phyloP scores from a whole-genome alignment of 305 asterid species.

The Rubia occidens region DNA sequence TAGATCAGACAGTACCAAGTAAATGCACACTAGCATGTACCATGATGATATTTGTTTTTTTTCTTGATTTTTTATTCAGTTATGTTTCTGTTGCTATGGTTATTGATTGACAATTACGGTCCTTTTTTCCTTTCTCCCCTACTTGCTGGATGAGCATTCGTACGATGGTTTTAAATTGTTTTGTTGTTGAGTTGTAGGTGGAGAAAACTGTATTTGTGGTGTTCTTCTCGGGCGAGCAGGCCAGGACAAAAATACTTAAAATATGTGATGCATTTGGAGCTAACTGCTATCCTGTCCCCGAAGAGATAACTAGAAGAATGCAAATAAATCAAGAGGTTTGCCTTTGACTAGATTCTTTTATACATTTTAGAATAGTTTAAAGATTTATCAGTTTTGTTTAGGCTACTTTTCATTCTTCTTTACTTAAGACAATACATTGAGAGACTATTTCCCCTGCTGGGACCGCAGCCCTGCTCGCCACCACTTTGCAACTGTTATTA shows the following conservation, averaged over 20 bases:
- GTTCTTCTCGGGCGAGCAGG: slow-evolving; percentile 99
- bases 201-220: slow-evolving; percentile 88
- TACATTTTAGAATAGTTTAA: background rate
- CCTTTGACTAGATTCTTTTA: slow-evolving; percentile 15
- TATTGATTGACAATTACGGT: background rate
- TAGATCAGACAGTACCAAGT: background rate
- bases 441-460: background rate
- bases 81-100: background rate
- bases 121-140: background rate
- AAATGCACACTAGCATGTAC: background rate
- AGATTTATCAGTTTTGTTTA: background rate
- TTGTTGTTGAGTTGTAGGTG: slow-evolving; percentile 44
- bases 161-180: background rate
- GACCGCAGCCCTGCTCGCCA: background rate
- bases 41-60: too few species aligned
- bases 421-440: background rate
- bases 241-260: slow-evolving; percentile 78
- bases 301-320: slow-evolving; percentile 63
- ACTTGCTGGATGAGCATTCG: background rate
- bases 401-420: background rate
- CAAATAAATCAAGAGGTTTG: slow-evolving; percentile 85
- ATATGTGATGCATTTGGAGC: slow-evolving; percentile 98
- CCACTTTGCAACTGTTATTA: background rate
- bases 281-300: slow-evolving; percentile 95
- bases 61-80: background rate